Evolutionary conservation across 345 rosid species (phyloP).

Genomic region (Boechera retrofracta): DNA sequence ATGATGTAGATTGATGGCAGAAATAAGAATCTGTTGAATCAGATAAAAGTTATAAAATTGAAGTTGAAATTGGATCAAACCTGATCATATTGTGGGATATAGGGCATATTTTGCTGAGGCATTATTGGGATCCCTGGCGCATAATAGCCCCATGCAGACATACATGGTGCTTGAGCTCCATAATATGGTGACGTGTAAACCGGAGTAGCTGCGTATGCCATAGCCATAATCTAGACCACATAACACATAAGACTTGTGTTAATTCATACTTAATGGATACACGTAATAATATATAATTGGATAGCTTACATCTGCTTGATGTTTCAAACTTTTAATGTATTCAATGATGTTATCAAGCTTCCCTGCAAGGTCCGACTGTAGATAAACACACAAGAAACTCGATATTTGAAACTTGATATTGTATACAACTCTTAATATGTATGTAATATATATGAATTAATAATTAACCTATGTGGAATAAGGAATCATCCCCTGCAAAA

Average conservation of each 20-base stretch:
- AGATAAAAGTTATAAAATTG: not conserved
- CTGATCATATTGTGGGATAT: constrained; percentile 20
- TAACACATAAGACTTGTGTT: not conserved
- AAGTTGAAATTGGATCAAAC: constrained; percentile 18
- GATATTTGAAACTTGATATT: not conserved
- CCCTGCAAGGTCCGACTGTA: constrained; percentile 21
- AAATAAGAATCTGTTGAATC: not conserved
- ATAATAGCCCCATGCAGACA: constrained; percentile 34
- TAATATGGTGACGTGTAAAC: constrained; percentile 22
- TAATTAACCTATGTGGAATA: constrained; percentile 7
- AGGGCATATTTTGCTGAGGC: constrained; percentile 20
- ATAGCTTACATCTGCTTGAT: constrained; percentile 14
- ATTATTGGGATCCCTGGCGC: constrained; percentile 10
- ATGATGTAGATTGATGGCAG: not conserved
- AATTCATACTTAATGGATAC: not conserved
- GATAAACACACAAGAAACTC: not conserved
- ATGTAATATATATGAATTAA: not conserved
- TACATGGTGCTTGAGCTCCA: constrained; percentile 32
- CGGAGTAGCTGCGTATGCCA: constrained; percentile 1
- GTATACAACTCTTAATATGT: not conserved
- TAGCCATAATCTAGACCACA: constrained; percentile 25
- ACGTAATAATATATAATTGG: not conserved
- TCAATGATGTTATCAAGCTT: constrained; percentile 30
- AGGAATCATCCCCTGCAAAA: constrained; percentile 33
- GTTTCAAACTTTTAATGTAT: constrained; percentile 14